Conservation (phyloP, 106 monocot genomes). For the Apostasia ramifera region DNA sequence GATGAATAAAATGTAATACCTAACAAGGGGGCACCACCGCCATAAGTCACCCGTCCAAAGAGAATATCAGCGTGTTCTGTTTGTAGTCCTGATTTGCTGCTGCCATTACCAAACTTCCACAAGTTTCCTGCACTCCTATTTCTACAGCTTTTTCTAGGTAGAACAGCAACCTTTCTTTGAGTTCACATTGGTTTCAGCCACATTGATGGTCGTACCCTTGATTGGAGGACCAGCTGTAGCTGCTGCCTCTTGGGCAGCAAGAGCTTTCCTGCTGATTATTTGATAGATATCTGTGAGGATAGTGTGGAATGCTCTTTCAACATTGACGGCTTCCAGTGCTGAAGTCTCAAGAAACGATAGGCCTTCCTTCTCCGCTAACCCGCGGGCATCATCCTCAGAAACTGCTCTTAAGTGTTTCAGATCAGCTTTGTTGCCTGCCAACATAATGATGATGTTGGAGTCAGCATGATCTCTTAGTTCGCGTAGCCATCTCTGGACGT, state of each 20-base stretch:
- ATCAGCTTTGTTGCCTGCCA: conserved; percentile 25
- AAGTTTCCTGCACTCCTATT: too few relatives aligned
- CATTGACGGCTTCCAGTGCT: conserved; percentile 13
- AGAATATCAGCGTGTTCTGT: too few relatives aligned
- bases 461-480: conserved; percentile 21
- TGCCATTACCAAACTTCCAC: too few relatives aligned
- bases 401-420: conserved; percentile 15
- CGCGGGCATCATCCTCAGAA: conserved; percentile 9
- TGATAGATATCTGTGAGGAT: conserved; percentile 16
- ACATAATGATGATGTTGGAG: conserved; percentile 23
- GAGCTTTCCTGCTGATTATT: conserved; percentile 16
- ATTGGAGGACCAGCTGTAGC: not conserved
- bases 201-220: conserved; percentile 11
- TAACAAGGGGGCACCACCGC: too few relatives aligned
- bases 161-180: conserved; percentile 10
- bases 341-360: conserved; percentile 21
- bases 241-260: conserved; percentile 9
- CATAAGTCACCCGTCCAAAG: too few relatives aligned
- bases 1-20: too few relatives aligned
- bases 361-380: conserved; percentile 16
- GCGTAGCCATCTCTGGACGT: conserved; percentile 20
- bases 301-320: conserved; percentile 21
- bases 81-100: too few relatives aligned
- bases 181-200: conserved; percentile 1
- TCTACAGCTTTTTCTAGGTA: not conserved